Conservation (phyloP, 2,329 filamentous ascomycete species). For the Penicillium brasilianum region DNA sequence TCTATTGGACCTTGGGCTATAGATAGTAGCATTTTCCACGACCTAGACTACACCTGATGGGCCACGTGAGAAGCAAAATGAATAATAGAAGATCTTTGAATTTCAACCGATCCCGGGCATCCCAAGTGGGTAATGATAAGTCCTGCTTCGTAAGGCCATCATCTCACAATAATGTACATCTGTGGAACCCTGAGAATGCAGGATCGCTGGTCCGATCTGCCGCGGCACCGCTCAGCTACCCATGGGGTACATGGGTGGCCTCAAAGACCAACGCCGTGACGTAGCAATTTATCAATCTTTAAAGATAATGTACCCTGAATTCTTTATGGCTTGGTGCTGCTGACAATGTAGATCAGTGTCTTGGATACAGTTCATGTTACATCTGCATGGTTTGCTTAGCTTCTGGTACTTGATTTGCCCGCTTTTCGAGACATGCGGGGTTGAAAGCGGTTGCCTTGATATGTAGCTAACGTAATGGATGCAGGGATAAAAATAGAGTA, state of each 20-base stretch:
- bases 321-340: background rate
- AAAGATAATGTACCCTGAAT: background rate
- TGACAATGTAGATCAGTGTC: background rate
- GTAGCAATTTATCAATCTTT: background rate
- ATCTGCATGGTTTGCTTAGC: background rate
- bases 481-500: constrained; percentile 3
- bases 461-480: background rate
- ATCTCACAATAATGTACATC: background rate
- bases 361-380: constrained; percentile 1
- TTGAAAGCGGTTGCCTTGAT: background rate
- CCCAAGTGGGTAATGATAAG: background rate
- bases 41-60: background rate
- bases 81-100: background rate
- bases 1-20: background rate
- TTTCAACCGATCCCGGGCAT: background rate
- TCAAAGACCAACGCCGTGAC: background rate
- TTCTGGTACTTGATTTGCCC: background rate
- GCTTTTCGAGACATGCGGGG: background rate
- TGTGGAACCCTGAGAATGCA: constrained; percentile 5
- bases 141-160: background rate
- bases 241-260: background rate
- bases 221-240: background rate
- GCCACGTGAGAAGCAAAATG: background rate
- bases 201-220: background rate
- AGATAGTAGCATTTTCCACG: background rate